These are phyloP conservation scores for Wickerhamiella infanticola DNA, from an alignment of 1,139 yeast species.

Conservation along the genomic window DNA sequence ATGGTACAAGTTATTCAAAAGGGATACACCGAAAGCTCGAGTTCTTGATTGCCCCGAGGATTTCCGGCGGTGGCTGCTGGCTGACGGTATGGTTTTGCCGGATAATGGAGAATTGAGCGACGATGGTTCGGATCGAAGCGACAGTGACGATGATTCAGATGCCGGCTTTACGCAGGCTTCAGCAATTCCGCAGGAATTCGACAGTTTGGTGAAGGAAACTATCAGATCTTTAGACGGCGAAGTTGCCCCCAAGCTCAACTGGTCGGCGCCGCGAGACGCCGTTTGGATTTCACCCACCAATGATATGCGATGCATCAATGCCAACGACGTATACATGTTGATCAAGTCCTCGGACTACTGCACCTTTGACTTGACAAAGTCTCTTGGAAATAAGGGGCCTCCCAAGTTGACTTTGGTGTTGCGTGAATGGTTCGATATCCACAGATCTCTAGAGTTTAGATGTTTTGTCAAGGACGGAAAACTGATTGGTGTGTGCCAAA, in stretches of 20 bases:
- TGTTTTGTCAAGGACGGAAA: constrained; percentile 52
- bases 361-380: constrained; percentile 64
- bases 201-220: constrained; percentile 32
- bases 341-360: constrained; percentile 79
- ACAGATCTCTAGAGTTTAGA: constrained; percentile 84
- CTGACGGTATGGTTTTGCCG: constrained; percentile 55
- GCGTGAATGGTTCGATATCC: constrained; percentile 64
- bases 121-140: constrained; percentile 53
- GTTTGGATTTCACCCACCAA: constrained; percentile 78
- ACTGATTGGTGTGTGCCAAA: constrained; percentile 62
- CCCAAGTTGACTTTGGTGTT: constrained; percentile 46
- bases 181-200: constrained; percentile 41
- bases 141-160: constrained; percentile 21
- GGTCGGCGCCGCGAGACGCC: constrained; percentile 96
- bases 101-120: constrained; percentile 24
- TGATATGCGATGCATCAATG: constrained; percentile 50
- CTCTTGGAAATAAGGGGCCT: constrained; percentile 21
- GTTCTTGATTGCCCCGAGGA: constrained; percentile 50
- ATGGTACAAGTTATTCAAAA: constrained; percentile 51
- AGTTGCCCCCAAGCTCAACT: constrained; percentile 78
- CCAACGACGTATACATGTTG: constrained; percentile 62
- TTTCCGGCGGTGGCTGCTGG: constrained; percentile 53
- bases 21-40: constrained; percentile 35
- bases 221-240: constrained; percentile 36
- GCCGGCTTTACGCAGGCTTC: constrained; percentile 21